Evolutionary conservation across 192 early-diverging fungal genomes (phyloP), one percentile per base, ranked within the genome.

Genomic region (Linnemannia hyalina): DNA sequence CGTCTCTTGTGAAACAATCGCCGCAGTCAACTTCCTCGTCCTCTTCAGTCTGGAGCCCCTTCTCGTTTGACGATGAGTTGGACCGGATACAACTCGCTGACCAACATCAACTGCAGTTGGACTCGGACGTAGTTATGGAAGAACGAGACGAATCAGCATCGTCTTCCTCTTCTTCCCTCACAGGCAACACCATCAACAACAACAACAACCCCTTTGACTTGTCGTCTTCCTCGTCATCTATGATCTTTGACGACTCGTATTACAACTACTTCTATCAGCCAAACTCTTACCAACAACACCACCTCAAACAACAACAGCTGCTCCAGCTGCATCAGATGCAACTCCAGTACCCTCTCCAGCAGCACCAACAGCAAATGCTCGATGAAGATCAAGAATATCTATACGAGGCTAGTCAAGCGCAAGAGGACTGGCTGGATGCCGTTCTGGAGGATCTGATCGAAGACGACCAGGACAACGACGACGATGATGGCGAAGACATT

Each of bases 391-490:
- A 44, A 6, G 73, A 82, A 44, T 77, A 82, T 77, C 68, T 70
- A 65, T 78, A 55, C 72, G 77, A 75, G n/a, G 54, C 72, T 20
- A 79, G 47, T 54, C 73, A 78, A n/a, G 82, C 82, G 2, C 82
- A 84, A 52, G 73, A 75, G 54, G 77, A 84, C n/a, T 84, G 82
- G 82, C 69, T 84, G 13, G 82, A 84, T 70, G 76, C 82, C 6
- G 82, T 84, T 8, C 35, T 84, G 73, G 82, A 84, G 44, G 77
- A 84, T 38, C 65, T 84, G 68, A 84, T 84, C 73, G 82, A 84
- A 42, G 82, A 84, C 32, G 82, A 84, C 29, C 77, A 72, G 52
- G 77, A 83, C 11, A 73, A 78, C 52, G 75, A 75, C 68, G 74
- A 76, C 29, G 77, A 74, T 32, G 73, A 52, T 15, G 73, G 35